phyloP scores from a whole-genome alignment of 164 flowering plant species.

The Magnolia changhungtana region DNA sequence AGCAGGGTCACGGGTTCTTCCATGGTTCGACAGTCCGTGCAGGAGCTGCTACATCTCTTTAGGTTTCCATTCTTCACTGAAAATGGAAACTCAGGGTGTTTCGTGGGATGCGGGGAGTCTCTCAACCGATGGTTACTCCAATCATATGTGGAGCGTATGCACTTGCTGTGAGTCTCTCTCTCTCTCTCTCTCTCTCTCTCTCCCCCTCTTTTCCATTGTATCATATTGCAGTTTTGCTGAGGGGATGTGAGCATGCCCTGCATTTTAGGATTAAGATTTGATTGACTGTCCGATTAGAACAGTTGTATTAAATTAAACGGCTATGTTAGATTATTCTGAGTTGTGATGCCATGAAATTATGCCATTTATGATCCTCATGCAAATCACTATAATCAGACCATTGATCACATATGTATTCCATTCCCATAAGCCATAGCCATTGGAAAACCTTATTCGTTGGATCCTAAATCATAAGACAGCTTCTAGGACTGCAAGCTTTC shows the following conservation, averaged over 20 bases:
- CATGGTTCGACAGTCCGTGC: constrained; percentile 78
- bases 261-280: not conserved
- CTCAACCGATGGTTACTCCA: constrained; percentile 73
- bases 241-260: not conserved
- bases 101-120: constrained; percentile 89
- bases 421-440: no score
- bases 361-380: no score
- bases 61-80: constrained; percentile 77
- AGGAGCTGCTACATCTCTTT: constrained; percentile 68
- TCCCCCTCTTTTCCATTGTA: not conserved
- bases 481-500: no score
- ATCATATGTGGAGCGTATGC: constrained; percentile 90
- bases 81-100: constrained; percentile 88
- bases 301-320: not conserved
- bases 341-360: not conserved
- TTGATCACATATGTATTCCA: no score
- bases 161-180: constrained; percentile 46
- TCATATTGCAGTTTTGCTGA: constrained; percentile 33
- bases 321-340: not conserved
- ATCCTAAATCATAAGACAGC: no score
- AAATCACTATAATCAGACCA: no score
- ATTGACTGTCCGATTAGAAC: not conserved
- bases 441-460: no score
- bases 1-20: constrained; percentile 91
- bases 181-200: not conserved